phyloP scores from a whole-genome alignment of 345 rosid species.

The Fremontodendron californicum region DNA sequence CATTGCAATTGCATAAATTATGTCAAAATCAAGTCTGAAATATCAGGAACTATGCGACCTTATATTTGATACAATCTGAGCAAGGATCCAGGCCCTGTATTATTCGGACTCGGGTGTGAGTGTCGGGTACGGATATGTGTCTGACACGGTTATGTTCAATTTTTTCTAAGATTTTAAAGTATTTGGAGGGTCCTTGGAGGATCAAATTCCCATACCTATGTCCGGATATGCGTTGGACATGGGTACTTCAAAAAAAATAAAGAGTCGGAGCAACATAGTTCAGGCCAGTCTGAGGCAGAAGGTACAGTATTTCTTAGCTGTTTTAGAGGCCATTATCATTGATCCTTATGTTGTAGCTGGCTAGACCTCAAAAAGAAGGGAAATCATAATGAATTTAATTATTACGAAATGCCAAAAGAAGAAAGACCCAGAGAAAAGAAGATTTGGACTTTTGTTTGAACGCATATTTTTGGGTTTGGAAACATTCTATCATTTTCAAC shows the following conservation, averaged over 20 bases:
- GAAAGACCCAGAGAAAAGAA: background rate
- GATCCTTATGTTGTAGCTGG: background rate
- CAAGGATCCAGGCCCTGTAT: no score
- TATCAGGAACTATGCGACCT: no score
- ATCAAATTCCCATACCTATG: no score
- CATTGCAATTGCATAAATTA: background rate
- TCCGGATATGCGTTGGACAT: no score
- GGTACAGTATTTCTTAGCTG: background rate
- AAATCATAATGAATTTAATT: background rate
- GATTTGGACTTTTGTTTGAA: background rate
- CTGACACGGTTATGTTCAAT: no score
- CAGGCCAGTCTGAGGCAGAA: no score
- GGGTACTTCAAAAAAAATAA: no score
- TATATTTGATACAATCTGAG: background rate
- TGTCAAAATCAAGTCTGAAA: background rate
- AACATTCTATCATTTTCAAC: background rate
- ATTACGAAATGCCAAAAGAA: constrained; percentile 7
- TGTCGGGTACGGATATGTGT: no score
- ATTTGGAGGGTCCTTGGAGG: no score
- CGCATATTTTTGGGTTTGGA: background rate
- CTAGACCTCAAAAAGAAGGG: background rate
- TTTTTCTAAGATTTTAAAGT: no score
- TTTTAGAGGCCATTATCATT: background rate
- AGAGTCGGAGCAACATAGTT: no score
- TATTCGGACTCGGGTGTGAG: no score